Evolutionary conservation across 1,284 basidiomycete genomes (phyloP).

Genomic region (Heliocybe sulcata): DNA sequence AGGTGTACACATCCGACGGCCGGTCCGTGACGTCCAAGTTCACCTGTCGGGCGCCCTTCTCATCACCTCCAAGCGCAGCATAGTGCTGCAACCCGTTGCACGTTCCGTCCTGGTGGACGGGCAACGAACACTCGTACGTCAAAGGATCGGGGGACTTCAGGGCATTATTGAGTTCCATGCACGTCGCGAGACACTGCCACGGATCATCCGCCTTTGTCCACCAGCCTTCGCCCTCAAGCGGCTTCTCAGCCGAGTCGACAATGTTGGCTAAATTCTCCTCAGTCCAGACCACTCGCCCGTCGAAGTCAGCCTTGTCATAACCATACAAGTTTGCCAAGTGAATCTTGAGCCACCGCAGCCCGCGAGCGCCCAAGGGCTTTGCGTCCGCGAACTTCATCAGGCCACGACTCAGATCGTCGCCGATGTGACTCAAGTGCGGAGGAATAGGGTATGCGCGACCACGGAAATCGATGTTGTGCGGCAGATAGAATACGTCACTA

Average conservation of each 20-base stretch:
- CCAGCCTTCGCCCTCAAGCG: constrained; percentile 79
- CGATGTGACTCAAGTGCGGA: constrained; percentile 93
- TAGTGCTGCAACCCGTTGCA: constrained; percentile 99
- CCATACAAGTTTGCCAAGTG: constrained; percentile 93
- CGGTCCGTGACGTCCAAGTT: constrained; percentile 84
- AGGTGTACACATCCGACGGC: constrained; percentile 95
- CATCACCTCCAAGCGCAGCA: constrained; percentile 93
- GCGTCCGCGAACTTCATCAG: constrained; percentile 81
- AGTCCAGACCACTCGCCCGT: constrained; percentile 82
- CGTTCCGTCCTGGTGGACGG: constrained; percentile 97
- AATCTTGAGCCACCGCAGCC: constrained; percentile 83
- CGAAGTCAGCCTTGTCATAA: constrained; percentile 92
- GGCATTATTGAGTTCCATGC: constrained; percentile 81
- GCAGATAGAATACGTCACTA: constrained; percentile 85
- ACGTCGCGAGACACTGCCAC: constrained; percentile 95
- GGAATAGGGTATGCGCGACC: constrained; percentile 97
- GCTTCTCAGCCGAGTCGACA: constrained; percentile 80
- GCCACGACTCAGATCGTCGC: constrained; percentile 91
- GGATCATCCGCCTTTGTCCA: constrained; percentile 94
- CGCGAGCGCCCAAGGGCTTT: constrained; percentile 76
- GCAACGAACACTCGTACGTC: constrained; percentile 69
- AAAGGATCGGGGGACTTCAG: constrained; percentile 71
- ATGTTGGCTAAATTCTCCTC: constrained; percentile 73
- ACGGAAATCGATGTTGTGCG: constrained; percentile 98
- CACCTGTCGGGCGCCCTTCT: constrained; percentile 86